A percentile compares a stretch with the other conserved stretches of the same genome.
These are phyloP conservation scores for Ustilago nuda DNA, from an alignment of 1,284 basidiomycete species.

Conservation along the genomic window DNA sequence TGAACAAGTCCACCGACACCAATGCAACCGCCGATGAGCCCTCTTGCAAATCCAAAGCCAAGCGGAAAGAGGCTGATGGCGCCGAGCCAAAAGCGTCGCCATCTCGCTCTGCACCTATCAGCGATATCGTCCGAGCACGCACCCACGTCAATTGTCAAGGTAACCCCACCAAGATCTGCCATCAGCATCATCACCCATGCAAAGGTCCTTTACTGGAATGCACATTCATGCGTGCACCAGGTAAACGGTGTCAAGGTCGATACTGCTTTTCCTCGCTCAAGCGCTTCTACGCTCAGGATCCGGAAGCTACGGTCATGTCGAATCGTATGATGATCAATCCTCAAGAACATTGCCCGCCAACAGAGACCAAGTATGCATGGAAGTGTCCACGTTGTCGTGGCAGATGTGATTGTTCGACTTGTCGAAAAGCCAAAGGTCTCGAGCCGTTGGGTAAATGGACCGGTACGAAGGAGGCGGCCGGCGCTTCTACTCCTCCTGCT, in stretches of 20 bases:
- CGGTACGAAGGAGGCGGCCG: conserved; percentile 2
- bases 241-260: conserved; percentile 37
- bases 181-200: conserved; percentile 47
- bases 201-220: conserved; percentile 43
- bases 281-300: conserved; percentile 42
- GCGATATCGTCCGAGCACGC: conserved; percentile 30
- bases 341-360: conserved; percentile 36
- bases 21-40: neutral
- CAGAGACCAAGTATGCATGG: conserved; percentile 51
- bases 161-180: conserved; percentile 31
- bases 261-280: conserved; percentile 48
- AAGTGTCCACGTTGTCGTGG: conserved; percentile 49
- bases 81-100: neutral
- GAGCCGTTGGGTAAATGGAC: conserved; percentile 31
- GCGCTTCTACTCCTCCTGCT: neutral
- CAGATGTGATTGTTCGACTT: conserved; percentile 39
- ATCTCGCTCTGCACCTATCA: conserved; percentile 25
- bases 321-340: conserved; percentile 50
- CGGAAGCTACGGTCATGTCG: conserved; percentile 43
- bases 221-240: conserved; percentile 50
- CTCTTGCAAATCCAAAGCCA: conserved; percentile 15
- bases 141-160: conserved; percentile 39
- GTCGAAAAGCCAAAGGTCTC: conserved; percentile 36
- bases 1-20: neutral
- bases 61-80: conserved; percentile 14